phyloP scores from a whole-genome alignment of 2,329 filamentous ascomycete genomes.

The Alternaria brassicicola region DNA sequence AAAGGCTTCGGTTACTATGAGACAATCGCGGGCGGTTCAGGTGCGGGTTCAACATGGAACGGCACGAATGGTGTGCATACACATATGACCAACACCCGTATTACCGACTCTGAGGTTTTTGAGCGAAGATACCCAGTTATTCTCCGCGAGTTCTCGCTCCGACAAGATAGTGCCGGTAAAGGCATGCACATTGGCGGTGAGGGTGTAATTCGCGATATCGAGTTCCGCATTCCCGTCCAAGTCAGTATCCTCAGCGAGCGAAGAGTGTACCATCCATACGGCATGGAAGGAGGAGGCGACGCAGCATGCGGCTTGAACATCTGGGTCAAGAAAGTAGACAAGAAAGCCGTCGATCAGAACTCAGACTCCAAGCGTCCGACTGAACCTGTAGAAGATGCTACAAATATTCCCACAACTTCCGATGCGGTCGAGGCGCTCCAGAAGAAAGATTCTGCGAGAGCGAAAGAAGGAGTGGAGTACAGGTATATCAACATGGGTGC shows the following conservation, averaged over 20 bases:
- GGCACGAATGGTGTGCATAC: constrained; percentile 79
- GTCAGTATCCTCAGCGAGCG: constrained; percentile 80
- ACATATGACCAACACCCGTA: constrained; percentile 86
- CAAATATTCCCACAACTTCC: constrained; percentile 58
- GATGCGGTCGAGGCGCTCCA: constrained; percentile 43
- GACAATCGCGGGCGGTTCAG: constrained; percentile 78
- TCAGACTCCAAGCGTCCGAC: constrained; percentile 31
- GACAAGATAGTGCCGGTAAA: constrained; percentile 66
- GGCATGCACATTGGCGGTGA: constrained; percentile 76
- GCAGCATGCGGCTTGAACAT: constrained; percentile 81
- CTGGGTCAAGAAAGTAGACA: constrained; percentile 76
- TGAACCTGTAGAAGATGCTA: constrained; percentile 12
- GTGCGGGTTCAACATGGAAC: constrained; percentile 74
- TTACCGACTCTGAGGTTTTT: constrained; percentile 80
- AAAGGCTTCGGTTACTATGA: constrained; percentile 87
- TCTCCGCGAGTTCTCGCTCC: constrained; percentile 70
- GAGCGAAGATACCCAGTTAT: constrained; percentile 78
- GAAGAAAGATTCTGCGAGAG: constrained; percentile 34
- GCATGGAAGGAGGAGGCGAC: constrained; percentile 81
- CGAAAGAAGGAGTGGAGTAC: constrained; percentile 58
- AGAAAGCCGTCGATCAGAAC: constrained; percentile 32
- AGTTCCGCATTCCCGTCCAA: constrained; percentile 78
- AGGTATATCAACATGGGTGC: constrained; percentile 74
- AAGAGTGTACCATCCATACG: constrained; percentile 78
- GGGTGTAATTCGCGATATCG: constrained; percentile 78